Conservation (phyloP, 345 rosid species). For the Turritis glabra region DNA sequence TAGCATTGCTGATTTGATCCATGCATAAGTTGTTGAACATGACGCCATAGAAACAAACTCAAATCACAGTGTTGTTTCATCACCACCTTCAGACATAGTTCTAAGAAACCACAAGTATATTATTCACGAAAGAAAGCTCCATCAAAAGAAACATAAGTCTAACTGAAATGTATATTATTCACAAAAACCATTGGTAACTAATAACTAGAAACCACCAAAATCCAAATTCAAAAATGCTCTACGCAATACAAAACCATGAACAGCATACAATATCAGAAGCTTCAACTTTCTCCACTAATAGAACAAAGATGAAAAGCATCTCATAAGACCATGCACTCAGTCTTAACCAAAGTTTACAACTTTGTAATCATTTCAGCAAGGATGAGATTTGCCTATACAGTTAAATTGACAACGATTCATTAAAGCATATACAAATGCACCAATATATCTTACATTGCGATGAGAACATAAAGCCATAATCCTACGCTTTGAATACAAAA, state of each 20-base stretch:
- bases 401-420: background rate
- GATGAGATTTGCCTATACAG: background rate
- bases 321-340: constrained; percentile 7
- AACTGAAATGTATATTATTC: background rate
- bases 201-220: background rate
- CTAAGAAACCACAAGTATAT: no score
- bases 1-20: no score
- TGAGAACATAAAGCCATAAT: background rate
- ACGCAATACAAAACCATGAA: constrained; percentile 1
- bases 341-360: constrained; percentile 5
- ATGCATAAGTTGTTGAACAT: no score
- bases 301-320: constrained; percentile 10
- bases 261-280: background rate
- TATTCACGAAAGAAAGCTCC: background rate
- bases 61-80: no score
- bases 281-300: background rate
- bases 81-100: no score
- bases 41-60: no score
- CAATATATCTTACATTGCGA: constrained; percentile 4
- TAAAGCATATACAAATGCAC: background rate
- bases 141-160: background rate
- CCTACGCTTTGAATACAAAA: background rate
- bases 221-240: background rate
- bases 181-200: background rate
- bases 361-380: background rate